Base-by-base conservation (phyloP, 2,329 filamentous ascomycete genomes). In the Penicillium fuscoglaucum region DNA sequence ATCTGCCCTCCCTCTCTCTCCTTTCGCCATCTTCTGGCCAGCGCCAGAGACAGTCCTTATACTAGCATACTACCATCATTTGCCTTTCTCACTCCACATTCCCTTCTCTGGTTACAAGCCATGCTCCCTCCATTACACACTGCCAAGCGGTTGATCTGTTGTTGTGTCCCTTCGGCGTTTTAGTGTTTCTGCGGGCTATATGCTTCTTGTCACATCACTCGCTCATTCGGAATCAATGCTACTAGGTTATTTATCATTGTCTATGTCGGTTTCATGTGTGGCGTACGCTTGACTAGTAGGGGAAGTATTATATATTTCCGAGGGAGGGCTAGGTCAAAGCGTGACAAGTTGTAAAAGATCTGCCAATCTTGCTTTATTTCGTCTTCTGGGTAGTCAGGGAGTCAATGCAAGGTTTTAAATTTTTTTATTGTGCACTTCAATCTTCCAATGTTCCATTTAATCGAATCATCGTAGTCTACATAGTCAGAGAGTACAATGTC, bases 71-170 rank as follows among this genome's bases (percentile, higher is more conserved):
- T 26, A 44, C 48, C 52, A 41, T 50, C 50, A 54, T 48, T 48
- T 50, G 45, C 49, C 50, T 43, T 37, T 58, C 61, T 49, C 59
- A 47, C 51, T 39, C 17, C 56, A 67, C 64, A 61, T 49, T 66
- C 62, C 50, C 63, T 64, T 60, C 61, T 43, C 52, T 48, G 60
- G 57, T 55, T 61, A 54, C 52, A 44, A 52, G 48, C 59, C 33
- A 51, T 59, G 45, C 58, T 57, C 52, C 55, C 55, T 55, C 51
- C 58, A 64, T 64, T 62, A 61, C 58, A 62, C 65, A 66, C 66
- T 66, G 64, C 63, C 60, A 52, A 67, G 61, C 63, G 64, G 61
- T 66, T 63, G 61, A 66, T 66, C 60, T 64, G 54, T 63, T 55
- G 52, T 44, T 57, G 55, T 63, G 47, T 61, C 37, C 29, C 52